Base-by-base conservation (phyloP, 805 yeast genomes). In the Kodamaea laetipori region DNA sequence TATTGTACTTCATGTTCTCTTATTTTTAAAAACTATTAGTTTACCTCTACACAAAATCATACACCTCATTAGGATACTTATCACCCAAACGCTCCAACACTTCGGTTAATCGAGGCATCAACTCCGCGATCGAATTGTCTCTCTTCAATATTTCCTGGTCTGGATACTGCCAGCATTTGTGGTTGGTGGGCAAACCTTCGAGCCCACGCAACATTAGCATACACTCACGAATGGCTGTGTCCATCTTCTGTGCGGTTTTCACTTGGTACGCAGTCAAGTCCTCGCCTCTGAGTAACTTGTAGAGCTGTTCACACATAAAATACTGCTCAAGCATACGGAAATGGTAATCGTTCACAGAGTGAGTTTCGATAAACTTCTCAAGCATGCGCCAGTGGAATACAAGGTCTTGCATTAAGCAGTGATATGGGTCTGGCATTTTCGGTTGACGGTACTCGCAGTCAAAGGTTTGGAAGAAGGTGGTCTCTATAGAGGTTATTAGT, bases 381-480 rank as follows among this genome's bases (percentile, higher is more conserved):
- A 41, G 30, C 35, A 35, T 35, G 11, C 40, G 34, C 45, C 45
- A 41, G 31, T 35, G 28, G 28, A 41, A 41, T 2, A 41, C 10
- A 11, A 41, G 28, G 28, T 36, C 40, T 11, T 41, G 38, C 24
- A 23, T 30, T 12, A 41, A 16, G 19, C 17, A 13, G 25, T 34
- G 37, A 15, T 19, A 13, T 5, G 34, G 34, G 11, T 30, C 34
- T 4, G 18, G n/a, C 17, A 15, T 12, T 17, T 9, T 4, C 7
- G 19, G 34, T 15, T 5, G n/a, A 12, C 15, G 18, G 4, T 30
- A 6, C 15, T 9, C 17, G 19, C 18, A 30, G 19, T 30, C 34
- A 15, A 13, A 15, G 9, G 34, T 6, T 11, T 13, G 34, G 11
- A 15, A 10, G 11, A 30, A 30, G 11, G 13, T 15, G 11, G 19